phyloP scores from a whole-genome alignment of 2,329 filamentous ascomycete species.

The Dothiorella sarmentorum region DNA sequence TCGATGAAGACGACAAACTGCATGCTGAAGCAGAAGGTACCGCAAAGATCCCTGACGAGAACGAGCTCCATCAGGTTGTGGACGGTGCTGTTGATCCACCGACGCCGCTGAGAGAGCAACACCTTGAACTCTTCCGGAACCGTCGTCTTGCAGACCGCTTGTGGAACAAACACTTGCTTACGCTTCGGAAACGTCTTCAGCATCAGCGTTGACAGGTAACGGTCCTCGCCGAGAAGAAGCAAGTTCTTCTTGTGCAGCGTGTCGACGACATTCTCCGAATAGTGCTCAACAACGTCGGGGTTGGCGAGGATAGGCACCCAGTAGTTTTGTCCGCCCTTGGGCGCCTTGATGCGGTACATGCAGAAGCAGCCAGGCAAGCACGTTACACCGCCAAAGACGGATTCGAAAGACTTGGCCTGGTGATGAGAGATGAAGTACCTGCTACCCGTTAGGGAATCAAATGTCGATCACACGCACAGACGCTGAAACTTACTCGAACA shows the following conservation, averaged over 20 bases:
- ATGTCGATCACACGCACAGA: slow-evolving; percentile 19
- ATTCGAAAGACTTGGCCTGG: slow-evolving; percentile 94
- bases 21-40: slow-evolving; percentile 99
- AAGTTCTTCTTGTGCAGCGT: slow-evolving; percentile 98
- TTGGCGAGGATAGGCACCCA: slow-evolving; percentile 99
- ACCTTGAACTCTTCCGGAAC: slow-evolving; percentile 92
- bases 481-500: slow-evolving; percentile 68
- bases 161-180: slow-evolving; percentile 97
- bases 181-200: slow-evolving; percentile 97
- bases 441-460: slow-evolving; percentile 27
- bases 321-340: slow-evolving; percentile 97
- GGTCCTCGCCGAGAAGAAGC: slow-evolving; percentile 86
- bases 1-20: slow-evolving; percentile 98
- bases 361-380: slow-evolving; percentile 98
- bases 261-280: slow-evolving; percentile 98
- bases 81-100: slow-evolving; percentile 99
- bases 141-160: slow-evolving; percentile 97
- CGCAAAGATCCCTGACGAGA: slow-evolving; percentile 90
- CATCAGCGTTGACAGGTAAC: slow-evolving; percentile 95
- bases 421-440: slow-evolving; percentile 97
- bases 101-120: slow-evolving; percentile 85
- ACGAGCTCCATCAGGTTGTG: slow-evolving; percentile 98
- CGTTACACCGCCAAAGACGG: slow-evolving; percentile 97
- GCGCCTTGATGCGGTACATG: slow-evolving; percentile 99
- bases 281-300: slow-evolving; percentile 97